Base-by-base conservation (phyloP, 345 rosid genomes). In the Salix koriyanagi region DNA sequence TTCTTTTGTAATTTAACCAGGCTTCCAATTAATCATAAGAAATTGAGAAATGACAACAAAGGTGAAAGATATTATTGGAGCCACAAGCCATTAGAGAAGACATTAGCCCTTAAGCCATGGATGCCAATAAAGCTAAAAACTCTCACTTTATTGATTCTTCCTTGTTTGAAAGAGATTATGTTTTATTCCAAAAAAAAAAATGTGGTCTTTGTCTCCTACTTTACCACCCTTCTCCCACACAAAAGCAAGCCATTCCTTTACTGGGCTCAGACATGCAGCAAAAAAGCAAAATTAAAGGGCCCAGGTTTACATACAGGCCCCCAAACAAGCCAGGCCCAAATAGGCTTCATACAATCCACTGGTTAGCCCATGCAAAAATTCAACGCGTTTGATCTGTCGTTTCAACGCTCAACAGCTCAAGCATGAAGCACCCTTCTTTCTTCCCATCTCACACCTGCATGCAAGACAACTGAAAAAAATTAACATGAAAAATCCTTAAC, bases 161-260 rank as follows among this genome's bases (percentile, higher is more conserved):
- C 81, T 79, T 74, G 18, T 70, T 73, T 60, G 75, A 12, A 65
- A 11, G 76, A 76, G 41, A 69, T 74, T 23, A 65, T 46, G 69
- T 65, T 69, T 79, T 69, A 69, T 72, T 79, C 85, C 70, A 16
- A 34, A 6, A 0, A 36, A 2, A 12, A 2, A 28, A 5, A 26
- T 41, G 12, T 2, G 44, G 46, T 6, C 64, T 21, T 61, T 21
- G 39, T 23, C 23, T 32, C 60, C 14, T 48, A n/a, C 11, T 42
- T 7, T 64, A n/a, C 65, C 11, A 65, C 12, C n/a, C 70, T 46
- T 48, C 34, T 48, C 8, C 50, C 23, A 14, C 32, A 75, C 64
- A 14, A 65, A 75, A 75, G 77, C 4, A 32, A n/a, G 11, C 7
- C 15, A 32, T 13, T 48, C 6, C 19, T 12, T 48, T 28, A 1